phyloP scores from a whole-genome alignment of 2,329 filamentous ascomycete species.

The Alternaria longipes region DNA sequence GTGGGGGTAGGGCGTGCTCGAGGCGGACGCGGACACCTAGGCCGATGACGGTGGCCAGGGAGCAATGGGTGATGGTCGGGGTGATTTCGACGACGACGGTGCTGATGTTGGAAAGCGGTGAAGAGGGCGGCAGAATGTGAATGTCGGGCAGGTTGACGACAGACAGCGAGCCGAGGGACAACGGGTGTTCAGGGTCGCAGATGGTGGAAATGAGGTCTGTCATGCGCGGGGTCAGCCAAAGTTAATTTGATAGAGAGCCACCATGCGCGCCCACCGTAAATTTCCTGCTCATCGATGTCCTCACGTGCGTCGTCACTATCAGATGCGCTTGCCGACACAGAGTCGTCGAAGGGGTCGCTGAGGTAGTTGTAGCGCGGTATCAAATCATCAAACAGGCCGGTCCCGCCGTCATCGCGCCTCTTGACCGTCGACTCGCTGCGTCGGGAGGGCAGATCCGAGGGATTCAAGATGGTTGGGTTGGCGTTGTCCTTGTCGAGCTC shows the following conservation, averaged over 20 bases:
- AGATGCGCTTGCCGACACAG: slow-evolving; percentile 49
- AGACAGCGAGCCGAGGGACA: slow-evolving; percentile 89
- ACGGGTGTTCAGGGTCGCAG: slow-evolving; percentile 94
- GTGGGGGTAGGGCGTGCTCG: slow-evolving; percentile 88
- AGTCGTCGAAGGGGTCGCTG: slow-evolving; percentile 59
- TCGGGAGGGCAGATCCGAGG: slow-evolving; percentile 86
- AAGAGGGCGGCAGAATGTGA: slow-evolving; percentile 74
- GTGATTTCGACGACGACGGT: slow-evolving; percentile 89
- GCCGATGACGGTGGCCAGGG: slow-evolving; percentile 93
- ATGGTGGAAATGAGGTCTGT: slow-evolving; percentile 93
- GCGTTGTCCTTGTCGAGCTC: slow-evolving; percentile 71
- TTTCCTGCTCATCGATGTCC: slow-evolving; percentile 95
- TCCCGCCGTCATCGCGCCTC: slow-evolving; percentile 58
- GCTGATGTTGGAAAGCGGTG: slow-evolving; percentile 69
- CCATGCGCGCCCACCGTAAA: slow-evolving; percentile 73
- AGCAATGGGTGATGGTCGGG: slow-evolving; percentile 96
- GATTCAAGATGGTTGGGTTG: slow-evolving; percentile 91
- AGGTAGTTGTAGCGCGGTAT: slow-evolving; percentile 60
- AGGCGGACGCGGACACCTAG: slow-evolving; percentile 90
- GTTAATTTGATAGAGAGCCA: background rate
- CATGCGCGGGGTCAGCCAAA: slow-evolving; percentile 33
- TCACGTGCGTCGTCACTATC: slow-evolving; percentile 73
- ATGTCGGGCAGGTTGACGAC: slow-evolving; percentile 98
- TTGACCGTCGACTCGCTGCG: slow-evolving; percentile 57
- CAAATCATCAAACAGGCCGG: slow-evolving; percentile 64